Evolutionary conservation across 2,329 filamentous ascomycete genomes (phyloP), one percentile per base, ranked within the genome.

Genomic region (Endocalyx cinctus): DNA sequence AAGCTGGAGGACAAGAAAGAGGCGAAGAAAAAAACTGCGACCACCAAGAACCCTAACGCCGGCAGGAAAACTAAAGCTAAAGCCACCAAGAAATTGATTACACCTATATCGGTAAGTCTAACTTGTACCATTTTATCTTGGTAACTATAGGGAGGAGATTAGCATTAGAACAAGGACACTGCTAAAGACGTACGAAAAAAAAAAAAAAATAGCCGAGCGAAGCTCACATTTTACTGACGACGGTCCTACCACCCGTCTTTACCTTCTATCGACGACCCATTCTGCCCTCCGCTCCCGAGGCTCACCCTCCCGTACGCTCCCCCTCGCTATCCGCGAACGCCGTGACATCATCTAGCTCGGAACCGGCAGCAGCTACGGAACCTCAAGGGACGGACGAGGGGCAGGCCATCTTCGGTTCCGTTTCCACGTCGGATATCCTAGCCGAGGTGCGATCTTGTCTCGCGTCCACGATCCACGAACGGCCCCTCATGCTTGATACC

Each of bases 351-450:
- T 18, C 31, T 6, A 18, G 47, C 14, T 36, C 44, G 19, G 19
- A 32, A n/a, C 35, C 48, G 17, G 31, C 35, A 13, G 13, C 39
- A 18, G 18, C 46, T 17, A 32, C 41, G 17, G 32, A 46, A 3
- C 43, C 34, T 4, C 17, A 37, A 10, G 29, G 6, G 5, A 6
- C 29, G 18, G 4, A 10, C 25, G 3, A 28, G 18, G 14, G 25
- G 27, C 25, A 22, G 10, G 35, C 58, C 38, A 67, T 69, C 37
- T 67, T 61, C 43, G 65, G 66, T 25, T 67, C 65, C 31, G 66
- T 68, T 6, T 61, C 64, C 16, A 42, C 49, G 28, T 41, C 31
- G 32, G 62, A 68, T 45, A 50, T 69, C 25, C 48, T 60, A 3
- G 44, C 45, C 16, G 29, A 45, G 16, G 46, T n/a, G n/a, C n/a